These are phyloP conservation scores for Periconia sp. DNA, from an alignment of 2,329 filamentous ascomycete genomes.

Conservation along the genomic window DNA sequence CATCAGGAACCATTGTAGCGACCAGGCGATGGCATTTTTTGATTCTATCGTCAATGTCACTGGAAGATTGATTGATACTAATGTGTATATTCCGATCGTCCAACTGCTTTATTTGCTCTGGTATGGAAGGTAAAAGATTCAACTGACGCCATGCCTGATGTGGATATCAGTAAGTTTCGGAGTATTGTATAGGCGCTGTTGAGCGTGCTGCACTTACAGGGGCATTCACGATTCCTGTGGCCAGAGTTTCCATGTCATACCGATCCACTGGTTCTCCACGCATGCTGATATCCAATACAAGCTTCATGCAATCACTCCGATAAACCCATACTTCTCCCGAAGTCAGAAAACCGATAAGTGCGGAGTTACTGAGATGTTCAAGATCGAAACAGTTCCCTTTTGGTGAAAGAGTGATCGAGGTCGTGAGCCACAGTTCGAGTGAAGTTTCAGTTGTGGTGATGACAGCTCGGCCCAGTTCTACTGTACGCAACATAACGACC, in stretches of 20 bases:
- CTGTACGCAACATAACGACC: slow-evolving; percentile 23
- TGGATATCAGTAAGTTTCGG: slow-evolving; percentile 1
- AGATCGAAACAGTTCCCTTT: slow-evolving; percentile 26
- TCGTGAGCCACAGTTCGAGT: slow-evolving; percentile 40
- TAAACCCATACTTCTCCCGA: slow-evolving; percentile 36
- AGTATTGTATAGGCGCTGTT: not conserved
- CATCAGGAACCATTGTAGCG: slow-evolving; percentile 30
- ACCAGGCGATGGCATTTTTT: slow-evolving; percentile 23
- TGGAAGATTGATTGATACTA: slow-evolving; percentile 20
- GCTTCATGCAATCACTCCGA: slow-evolving; percentile 33
- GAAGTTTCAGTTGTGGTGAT: slow-evolving; percentile 22
- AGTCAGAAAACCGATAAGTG: slow-evolving; percentile 20
- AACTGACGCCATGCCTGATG: slow-evolving; percentile 40
- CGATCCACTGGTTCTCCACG: slow-evolving; percentile 25
- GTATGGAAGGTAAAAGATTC: slow-evolving; percentile 24
- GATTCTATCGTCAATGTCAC: slow-evolving; percentile 3
- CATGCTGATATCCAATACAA: slow-evolving; percentile 28
- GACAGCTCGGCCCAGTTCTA: slow-evolving; percentile 40
- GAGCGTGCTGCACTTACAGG: slow-evolving; percentile 23
- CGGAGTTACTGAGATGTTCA: slow-evolving; percentile 16
- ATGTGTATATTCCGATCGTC: slow-evolving; percentile 17
- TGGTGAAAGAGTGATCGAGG: slow-evolving; percentile 38
- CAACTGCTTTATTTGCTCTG: not conserved
- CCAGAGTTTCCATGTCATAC: slow-evolving; percentile 21
- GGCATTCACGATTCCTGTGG: slow-evolving; percentile 26